Evolutionary conservation across 768 basidiomycete genomes (phyloP), one percentile per base, ranked within the genome.

Genomic region (Fomitopsis pulvina): DNA sequence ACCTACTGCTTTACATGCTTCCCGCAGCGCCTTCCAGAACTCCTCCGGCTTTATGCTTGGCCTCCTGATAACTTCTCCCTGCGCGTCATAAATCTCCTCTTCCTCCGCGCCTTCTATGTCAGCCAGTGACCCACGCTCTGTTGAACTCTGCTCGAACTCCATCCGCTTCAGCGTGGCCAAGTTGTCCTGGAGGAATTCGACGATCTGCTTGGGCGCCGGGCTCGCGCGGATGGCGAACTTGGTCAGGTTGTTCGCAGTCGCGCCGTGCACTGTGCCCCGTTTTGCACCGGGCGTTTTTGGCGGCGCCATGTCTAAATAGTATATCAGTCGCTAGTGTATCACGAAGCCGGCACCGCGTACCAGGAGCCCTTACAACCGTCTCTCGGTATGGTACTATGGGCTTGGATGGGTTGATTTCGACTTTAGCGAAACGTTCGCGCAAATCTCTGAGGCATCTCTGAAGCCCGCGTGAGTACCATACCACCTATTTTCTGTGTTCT

Each of bases 371-470:
- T 12, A 95, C 78, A 0, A 91, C 89, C 0, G 96, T 97, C 67
- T 98, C 96, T 34, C 96, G 79, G 73, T 97, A 99, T 10, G 96
- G 96, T 2, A 99, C 96, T 50, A 98, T 97, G 0, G 94, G 93
- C 58, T 92, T 83, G 1, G 94, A 97, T 1, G 87, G 84, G 57
- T 93, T 92, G 26, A 99, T 93, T 41, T 91, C 91, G 28, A 97
- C 82, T 52, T 83, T 79, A 2, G 96, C 95, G 65, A 97, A 98
- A 29, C 96, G 77, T 64, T 98, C 96, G 20, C 88, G 79, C n/a
- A 99, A 71, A 66, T 98, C 96, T 67, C 92, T 95, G 38, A 98
- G 68, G 65, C 96, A 99, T 54, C 96, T 81, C 93, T 97, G 63
- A 12, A 28, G 9, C 49, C 27, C 45, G 40, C 21, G 27, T 32